Evolutionary conservation across 225 moss, liverwort and hornwort species (phyloP), one percentile per base, ranked within the genome.

Genomic region (Neckera pumila): DNA sequence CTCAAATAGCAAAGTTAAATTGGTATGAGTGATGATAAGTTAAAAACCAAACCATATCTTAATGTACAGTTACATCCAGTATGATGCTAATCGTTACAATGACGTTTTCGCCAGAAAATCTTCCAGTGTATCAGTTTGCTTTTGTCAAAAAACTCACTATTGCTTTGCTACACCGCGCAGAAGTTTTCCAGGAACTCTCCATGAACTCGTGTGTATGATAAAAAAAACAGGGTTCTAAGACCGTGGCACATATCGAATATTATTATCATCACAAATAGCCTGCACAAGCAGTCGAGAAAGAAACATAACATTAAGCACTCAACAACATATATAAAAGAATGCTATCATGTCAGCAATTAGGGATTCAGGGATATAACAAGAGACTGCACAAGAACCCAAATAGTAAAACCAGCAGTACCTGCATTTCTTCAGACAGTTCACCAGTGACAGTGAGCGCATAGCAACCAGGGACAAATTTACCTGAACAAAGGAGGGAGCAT

Each of bases 221-320:
- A 16, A 45, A 63, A 61, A 42, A 57, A 54, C 12, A 33, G 36
- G 43, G 76, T 59, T 64, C 86, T 92, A 95, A 79, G 95, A 94
- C 62, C 95, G 93, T 56, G 98, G 96, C 73, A 97, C 94, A 80
- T 97, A 97, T 64, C 94, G 95, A 56, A 99, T 94, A 86, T 99
- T 99, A 83, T 99, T 96, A 79, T 99, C 95, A 79, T 95, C 98
- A 91, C 97, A 97, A 65, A 96, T 96, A 76, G 97, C 96, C 98
- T 98, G 94, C 90, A 92, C 82, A 86, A 78, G 26, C 82, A 61
- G 58, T 86, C 69, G 26, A 81, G 70, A 86, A 74, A 22, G 84
- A 83, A 80, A 85, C 62, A 43, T 54, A 57, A 59, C 33, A 73
- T 23, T 66, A 67, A 88, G 78, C 60, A 88, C 79, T 88, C 73